Conservation (phyloP, 225 moss, liverwort and hornwort species). For the Straminergon stramineum region DNA sequence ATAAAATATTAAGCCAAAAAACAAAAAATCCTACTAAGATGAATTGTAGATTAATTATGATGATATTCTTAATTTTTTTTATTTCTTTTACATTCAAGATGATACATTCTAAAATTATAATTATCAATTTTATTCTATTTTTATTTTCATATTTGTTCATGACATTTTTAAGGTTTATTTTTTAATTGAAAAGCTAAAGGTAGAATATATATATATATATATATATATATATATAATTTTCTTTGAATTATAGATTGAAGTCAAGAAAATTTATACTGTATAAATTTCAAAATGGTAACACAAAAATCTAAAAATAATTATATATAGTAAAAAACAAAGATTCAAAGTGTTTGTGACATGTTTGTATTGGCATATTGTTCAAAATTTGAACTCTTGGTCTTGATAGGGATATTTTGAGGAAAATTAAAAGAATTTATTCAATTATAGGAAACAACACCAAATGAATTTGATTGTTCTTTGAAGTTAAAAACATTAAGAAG, state of each 20-base stretch:
- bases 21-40: not conserved
- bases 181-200: not conserved
- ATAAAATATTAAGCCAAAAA: not conserved
- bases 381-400: not conserved
- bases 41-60: not conserved
- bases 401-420: rapidly evolving
- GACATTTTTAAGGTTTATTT: not conserved
- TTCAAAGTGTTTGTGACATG: not conserved
- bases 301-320: not conserved
- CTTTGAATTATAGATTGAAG: not conserved
- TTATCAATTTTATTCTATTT: not conserved
- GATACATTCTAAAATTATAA: not conserved
- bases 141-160: not conserved
- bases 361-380: not conserved
- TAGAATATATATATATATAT: not conserved
- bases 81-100: not conserved
- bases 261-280: rapidly evolving
- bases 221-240: not conserved
- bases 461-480: not conserved
- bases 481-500: not conserved
- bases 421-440: not conserved
- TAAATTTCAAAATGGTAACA: not conserved
- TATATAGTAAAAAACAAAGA: not conserved
- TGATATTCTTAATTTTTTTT: too few relatives aligned
- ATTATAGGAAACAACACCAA: not conserved